These are phyloP conservation scores for Rhodotorula toruloides DNA, from an alignment of 768 basidiomycete species.

Conservation along the genomic window DNA sequence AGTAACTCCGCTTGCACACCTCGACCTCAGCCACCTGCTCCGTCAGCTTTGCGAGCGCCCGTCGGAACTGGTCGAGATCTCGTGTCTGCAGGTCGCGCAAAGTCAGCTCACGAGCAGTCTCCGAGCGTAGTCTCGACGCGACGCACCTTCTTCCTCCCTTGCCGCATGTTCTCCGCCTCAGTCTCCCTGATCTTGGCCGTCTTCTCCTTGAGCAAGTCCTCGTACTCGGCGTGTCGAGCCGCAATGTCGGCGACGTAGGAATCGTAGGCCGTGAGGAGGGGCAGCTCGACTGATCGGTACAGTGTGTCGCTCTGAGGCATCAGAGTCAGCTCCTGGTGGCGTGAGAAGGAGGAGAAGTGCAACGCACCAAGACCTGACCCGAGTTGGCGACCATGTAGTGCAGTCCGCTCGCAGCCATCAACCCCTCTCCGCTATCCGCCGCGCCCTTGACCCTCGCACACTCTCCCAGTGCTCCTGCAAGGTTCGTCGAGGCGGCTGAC, in stretches of 20 bases:
- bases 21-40: conserved; percentile 40
- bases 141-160: conserved; percentile 34
- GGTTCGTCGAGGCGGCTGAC: conserved; percentile 24
- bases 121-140: too few species aligned
- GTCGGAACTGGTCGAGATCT: conserved; percentile 35
- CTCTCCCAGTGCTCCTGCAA: conserved; percentile 33
- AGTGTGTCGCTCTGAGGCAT: conserved; percentile 35
- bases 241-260: conserved; percentile 30
- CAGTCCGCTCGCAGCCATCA: conserved; percentile 34
- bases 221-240: conserved; percentile 37
- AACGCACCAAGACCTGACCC: conserved; percentile 27
- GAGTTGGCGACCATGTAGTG: conserved; percentile 38
- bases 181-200: conserved; percentile 34
- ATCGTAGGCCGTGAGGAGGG: conserved; percentile 37
- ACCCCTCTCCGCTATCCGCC: conserved; percentile 27
- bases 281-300: conserved; percentile 36
- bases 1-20: conserved; percentile 36
- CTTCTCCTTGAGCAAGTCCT: conserved; percentile 29
- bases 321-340: background rate
- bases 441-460: conserved; percentile 39
- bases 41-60: conserved; percentile 33
- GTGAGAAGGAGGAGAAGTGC: background rate
- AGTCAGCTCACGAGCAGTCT: background rate
- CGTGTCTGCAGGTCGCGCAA: conserved; percentile 7
- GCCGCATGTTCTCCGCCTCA: conserved; percentile 37